Evolutionary conservation across 1,284 basidiomycete species (phyloP).

Genomic region (Trichosporon faecale): DNA sequence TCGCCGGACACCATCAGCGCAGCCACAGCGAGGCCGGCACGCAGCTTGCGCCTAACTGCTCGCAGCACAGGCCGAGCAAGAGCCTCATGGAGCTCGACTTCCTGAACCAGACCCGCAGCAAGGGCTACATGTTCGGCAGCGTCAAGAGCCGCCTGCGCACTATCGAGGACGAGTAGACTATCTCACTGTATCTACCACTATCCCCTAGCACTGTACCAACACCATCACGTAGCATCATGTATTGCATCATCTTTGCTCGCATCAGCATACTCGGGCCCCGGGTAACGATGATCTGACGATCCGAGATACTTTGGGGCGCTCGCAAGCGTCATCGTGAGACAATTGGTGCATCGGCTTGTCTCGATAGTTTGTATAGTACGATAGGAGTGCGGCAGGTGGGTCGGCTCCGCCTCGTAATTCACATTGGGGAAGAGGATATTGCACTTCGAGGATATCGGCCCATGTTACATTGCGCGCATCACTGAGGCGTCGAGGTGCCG

Average conservation of each 20-base stretch:
- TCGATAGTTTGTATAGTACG: neutral
- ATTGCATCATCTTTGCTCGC: neutral
- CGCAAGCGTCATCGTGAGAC: neutral
- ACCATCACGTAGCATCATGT: constrained; percentile 4
- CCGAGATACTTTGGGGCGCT: neutral
- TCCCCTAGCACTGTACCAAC: neutral
- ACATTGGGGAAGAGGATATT: neutral
- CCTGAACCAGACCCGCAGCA: constrained; percentile 9
- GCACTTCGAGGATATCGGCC: neutral
- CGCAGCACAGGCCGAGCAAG: constrained; percentile 2
- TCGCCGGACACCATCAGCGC: neutral
- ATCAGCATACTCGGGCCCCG: neutral
- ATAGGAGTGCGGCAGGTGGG: neutral
- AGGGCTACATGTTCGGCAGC: constrained; percentile 8
- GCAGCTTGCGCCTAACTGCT: neutral
- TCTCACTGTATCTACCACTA: neutral
- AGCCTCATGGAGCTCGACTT: constrained; percentile 2
- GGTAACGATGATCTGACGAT: neutral
- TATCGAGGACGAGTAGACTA: constrained; percentile 5
- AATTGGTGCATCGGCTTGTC: neutral
- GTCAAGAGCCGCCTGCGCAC: constrained; percentile 9
- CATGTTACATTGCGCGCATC: neutral
- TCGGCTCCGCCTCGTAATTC: neutral
- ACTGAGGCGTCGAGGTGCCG: neutral
- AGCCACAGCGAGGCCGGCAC: neutral